These are phyloP conservation scores for Cryptosporidium canis DNA, from an alignment of 169 alveolate genomes.

Conservation along the genomic window DNA sequence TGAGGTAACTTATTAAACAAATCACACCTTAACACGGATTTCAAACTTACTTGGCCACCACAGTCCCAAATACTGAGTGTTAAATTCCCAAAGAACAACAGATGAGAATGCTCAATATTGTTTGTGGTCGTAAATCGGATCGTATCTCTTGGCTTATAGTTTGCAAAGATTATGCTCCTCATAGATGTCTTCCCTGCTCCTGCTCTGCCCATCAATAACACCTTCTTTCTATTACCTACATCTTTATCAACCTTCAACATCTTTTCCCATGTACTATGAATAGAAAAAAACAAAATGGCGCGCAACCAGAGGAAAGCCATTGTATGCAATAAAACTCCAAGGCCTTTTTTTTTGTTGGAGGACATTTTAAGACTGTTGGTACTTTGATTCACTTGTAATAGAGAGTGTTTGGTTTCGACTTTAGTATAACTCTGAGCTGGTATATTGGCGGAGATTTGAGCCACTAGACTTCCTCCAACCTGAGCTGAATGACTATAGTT, in stretches of 20 bases:
- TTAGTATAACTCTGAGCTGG: not conserved
- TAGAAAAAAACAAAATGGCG: not conserved
- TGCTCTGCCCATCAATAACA: slow-evolving; percentile 91
- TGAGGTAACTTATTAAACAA: not conserved
- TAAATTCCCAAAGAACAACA: slow-evolving; percentile 91
- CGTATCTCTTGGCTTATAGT: slow-evolving; percentile 89
- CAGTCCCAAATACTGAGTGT: slow-evolving; percentile 93
- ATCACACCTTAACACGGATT: not conserved
- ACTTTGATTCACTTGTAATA: not conserved
- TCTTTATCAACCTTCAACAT: slow-evolving; percentile 17
- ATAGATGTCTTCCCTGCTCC: slow-evolving; percentile 94
- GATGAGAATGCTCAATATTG: slow-evolving; percentile 84
- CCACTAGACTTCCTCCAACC: not conserved
- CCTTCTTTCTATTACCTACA: slow-evolving; percentile 78
- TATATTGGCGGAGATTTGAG: not conserved
- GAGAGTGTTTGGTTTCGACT: not conserved
- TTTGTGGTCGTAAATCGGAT: slow-evolving; percentile 84
- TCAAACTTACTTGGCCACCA: slow-evolving; percentile 88
- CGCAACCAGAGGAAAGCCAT: not conserved
- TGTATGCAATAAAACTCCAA: not conserved
- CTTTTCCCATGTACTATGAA: not conserved
- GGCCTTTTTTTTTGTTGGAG: not conserved
- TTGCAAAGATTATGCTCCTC: slow-evolving; percentile 95
- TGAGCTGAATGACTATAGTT: not conserved
- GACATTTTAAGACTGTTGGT: not conserved